Conservation (phyloP, 2,329 filamentous ascomycete species). For the Xylariaceae sp. region DNA sequence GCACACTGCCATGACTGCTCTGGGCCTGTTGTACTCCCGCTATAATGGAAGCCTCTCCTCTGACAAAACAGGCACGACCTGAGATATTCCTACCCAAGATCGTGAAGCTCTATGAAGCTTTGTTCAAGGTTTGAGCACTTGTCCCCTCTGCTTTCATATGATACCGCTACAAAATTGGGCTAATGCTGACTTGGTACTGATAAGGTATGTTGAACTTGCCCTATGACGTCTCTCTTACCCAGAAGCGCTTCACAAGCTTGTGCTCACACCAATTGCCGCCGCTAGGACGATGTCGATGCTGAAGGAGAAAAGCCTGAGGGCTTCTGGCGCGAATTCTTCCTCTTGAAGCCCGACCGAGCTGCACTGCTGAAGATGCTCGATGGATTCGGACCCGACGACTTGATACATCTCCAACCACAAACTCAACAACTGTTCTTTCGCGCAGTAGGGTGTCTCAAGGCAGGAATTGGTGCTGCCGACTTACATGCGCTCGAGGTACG, state of each 20-base stretch:
- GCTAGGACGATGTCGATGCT: conserved; percentile 52
- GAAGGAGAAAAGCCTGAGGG: conserved; percentile 71
- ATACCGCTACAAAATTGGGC: conserved; percentile 11
- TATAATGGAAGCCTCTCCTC: conserved; percentile 79
- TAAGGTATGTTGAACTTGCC: conserved; percentile 24
- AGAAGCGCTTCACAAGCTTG: conserved; percentile 20
- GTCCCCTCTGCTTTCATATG: conserved; percentile 13
- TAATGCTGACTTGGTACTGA: conserved; percentile 24
- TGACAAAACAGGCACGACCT: conserved; percentile 86
- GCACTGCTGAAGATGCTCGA: conserved; percentile 65
- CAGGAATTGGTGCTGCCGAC: conserved; percentile 55
- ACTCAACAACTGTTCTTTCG: conserved; percentile 73
- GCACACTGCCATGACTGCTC: conserved; percentile 11
- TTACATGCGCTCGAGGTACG: conserved; percentile 82
- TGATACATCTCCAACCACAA: conserved; percentile 71
- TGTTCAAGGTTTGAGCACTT: conserved; percentile 62
- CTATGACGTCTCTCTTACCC: conserved; percentile 1
- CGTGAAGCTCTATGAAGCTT: conserved; percentile 76
- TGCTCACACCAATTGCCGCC: conserved; percentile 10
- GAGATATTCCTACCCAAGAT: conserved; percentile 93
- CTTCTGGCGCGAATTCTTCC: conserved; percentile 95
- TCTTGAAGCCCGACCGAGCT: conserved; percentile 71
- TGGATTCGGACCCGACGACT: conserved; percentile 64
- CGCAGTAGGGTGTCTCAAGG: conserved; percentile 64
- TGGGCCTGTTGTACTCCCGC: conserved; percentile 11